Conservation (phyloP, 2,329 filamentous ascomycete genomes). For the Zymoseptoria tritici region DNA sequence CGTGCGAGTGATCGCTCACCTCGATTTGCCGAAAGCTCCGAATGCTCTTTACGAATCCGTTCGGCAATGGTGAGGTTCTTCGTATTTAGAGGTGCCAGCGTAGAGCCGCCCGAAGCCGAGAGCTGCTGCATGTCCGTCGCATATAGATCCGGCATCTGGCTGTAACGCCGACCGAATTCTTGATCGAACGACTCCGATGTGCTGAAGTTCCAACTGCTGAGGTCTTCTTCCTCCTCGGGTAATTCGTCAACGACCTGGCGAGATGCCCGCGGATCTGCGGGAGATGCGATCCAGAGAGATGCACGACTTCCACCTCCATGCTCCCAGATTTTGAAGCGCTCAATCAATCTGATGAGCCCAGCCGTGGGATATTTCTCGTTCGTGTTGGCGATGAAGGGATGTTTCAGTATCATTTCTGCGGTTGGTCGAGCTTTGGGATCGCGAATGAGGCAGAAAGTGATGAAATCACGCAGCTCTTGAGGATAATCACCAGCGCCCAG, state of each 20-base stretch:
- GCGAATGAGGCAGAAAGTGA: slow-evolving; percentile 65
- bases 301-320: slow-evolving; percentile 62
- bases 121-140: slow-evolving; percentile 10
- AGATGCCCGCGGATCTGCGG: slow-evolving; percentile 22
- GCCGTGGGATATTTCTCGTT: slow-evolving; percentile 56
- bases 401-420: slow-evolving; percentile 61
- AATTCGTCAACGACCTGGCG: slow-evolving; percentile 24
- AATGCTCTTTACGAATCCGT: slow-evolving; percentile 43
- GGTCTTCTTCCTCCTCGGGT: slow-evolving; percentile 26
- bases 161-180: slow-evolving; percentile 27
- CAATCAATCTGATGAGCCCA: slow-evolving; percentile 57
- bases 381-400: slow-evolving; percentile 61
- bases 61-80: slow-evolving; percentile 20
- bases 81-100: slow-evolving; percentile 13
- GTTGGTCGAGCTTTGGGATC: slow-evolving; percentile 61
- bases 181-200: slow-evolving; percentile 55
- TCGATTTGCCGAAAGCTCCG: slow-evolving; percentile 50
- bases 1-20: slow-evolving; percentile 51
- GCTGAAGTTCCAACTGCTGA: slow-evolving; percentile 58
- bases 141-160: slow-evolving; percentile 25
- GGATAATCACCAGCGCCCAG: slow-evolving; percentile 68
- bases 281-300: slow-evolving; percentile 54
- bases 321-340: slow-evolving; percentile 69
- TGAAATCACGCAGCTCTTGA: slow-evolving; percentile 57
- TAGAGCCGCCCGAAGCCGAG: slow-evolving; percentile 9